Evolutionary conservation across 1,284 basidiomycete species (phyloP), one percentile per base, ranked within the genome.

Genomic region (Thecaphora frezii): DNA sequence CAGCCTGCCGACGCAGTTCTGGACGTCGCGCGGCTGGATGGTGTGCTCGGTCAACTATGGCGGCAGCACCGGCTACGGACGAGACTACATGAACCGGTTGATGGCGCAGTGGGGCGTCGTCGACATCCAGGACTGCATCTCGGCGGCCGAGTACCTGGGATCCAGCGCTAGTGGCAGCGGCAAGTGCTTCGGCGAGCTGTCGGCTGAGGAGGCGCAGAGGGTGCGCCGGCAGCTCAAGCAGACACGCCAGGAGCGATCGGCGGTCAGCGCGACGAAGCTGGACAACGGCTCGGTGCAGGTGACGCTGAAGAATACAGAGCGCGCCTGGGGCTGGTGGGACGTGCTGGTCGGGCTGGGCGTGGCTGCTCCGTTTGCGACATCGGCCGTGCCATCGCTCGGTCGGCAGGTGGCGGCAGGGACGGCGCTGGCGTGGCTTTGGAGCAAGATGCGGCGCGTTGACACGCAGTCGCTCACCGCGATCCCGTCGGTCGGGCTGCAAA

Each of bases 31-130:
- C 2, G 74, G 74, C 8, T 76, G 69, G 44, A 57, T 52, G 54
- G 87, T 86, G 83, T 77, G 88, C 21, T 84, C 85, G 54, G 86
- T 89, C 18, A 86, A 88, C 69, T 88, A 88, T 65, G 83, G 87
- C 7, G 88, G 88, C 1, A 87, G 85, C 7, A 85, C 84, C 5
- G 86, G 86, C 0, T 88, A 84, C 82, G 69, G 73, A 0, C 30
- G 56, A 1, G 58, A 54, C 21, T 73, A 77, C 54, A 71, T 85
- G 43, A 81, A 86, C 42, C 83, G 86, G 10, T 82, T 89, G 5
- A 80, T 81, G 25, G 82, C 82, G 1, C 74, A 84, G n/a, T 89
- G 88, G 88, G 88, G 88, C 8, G 68, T 87, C 28, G 83, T 85
- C 18, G 88, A 89, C 67, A 83, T 86, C 0, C 75, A 82, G 1